Evolutionary conservation across 2,329 filamentous ascomycete genomes (phyloP), one percentile per base, ranked within the genome.

Genomic region (Fonsecaea multimorphosa): DNA sequence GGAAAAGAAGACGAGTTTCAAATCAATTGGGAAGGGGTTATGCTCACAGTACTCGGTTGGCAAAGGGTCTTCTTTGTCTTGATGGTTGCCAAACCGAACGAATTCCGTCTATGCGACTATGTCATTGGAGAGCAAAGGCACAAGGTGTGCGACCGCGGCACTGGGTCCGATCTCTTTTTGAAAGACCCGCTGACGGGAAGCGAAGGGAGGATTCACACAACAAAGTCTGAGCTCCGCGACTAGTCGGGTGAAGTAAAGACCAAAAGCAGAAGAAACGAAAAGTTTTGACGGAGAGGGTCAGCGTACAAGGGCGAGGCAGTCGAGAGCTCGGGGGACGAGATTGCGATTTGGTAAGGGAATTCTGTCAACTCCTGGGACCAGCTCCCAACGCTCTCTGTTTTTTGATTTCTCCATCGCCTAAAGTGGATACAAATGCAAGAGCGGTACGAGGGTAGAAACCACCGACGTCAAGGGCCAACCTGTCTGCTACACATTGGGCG

Each of bases 111-210:
- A 44, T 44, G 36, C 14, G 36, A 38, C 38, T 49, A 49, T 49
- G 44, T 49, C 44, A 49, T 49, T 24, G 44, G 44, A 49, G 22
- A 49, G 44, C 19, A 22, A 49, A 4, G 44, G 22, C 8, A 46
- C 8, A 24, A 11, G 29, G 29, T 55, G 29, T 8, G 27, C 52
- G 34, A 22, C 34, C n/a, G 34, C 34, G 19, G 44, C 44, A 24
- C 44, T 49, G 44, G 44, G 44, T 49, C 44, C 44, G 44, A 49
- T 49, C 38, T 49, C 19, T 27, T 24, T 49, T 49, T 49, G 9
- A 24, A 49, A 49, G n/a, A 24, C 3, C 44, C 9, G 9, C 19
- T 24, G 11, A 9, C 44, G 19, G 11, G 1, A 2, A 14, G 44
- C 44, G 19, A 49, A 49, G 44, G 11, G 19, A 49, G 44, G 44